Percentiles rank a stretch among this genome's conserved stretches.
Evolutionary conservation across 2,329 filamentous ascomycete species (phyloP).

Genomic region (Pleochaeta shiraiana): DNA sequence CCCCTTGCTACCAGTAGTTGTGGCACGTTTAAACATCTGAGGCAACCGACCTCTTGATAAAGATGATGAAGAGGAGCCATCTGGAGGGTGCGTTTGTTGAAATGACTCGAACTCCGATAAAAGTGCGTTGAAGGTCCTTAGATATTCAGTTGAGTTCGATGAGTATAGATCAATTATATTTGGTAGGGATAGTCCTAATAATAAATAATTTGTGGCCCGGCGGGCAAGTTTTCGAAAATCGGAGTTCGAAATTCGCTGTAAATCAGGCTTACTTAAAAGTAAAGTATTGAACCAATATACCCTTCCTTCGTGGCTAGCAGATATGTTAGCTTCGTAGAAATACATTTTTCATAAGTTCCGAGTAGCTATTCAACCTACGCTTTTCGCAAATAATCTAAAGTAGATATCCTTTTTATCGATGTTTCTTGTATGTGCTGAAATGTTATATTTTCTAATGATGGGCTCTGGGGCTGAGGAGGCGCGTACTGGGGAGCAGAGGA

Average conservation of each 20-base stretch:
- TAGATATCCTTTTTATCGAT: slow-evolving; percentile 81
- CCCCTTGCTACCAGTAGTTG: slow-evolving; percentile 29
- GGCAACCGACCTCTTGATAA: slow-evolving; percentile 61
- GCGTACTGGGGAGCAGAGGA: slow-evolving; percentile 10
- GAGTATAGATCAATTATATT: slow-evolving; percentile 76
- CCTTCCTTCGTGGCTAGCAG: slow-evolving; percentile 65
- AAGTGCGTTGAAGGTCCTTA: slow-evolving; percentile 67
- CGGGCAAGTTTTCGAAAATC: slow-evolving; percentile 65
- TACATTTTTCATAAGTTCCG: neutral
- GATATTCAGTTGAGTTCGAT: slow-evolving; percentile 59
- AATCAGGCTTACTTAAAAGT: slow-evolving; percentile 65
- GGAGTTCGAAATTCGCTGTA: slow-evolving; percentile 67
- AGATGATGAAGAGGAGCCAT: slow-evolving; percentile 46
- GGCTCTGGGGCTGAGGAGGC: slow-evolving; percentile 14
- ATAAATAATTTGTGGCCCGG: slow-evolving; percentile 80
- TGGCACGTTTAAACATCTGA: slow-evolving; percentile 56
- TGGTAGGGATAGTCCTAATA: slow-evolving; percentile 80
- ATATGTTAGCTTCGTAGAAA: neutral
- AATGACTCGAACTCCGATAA: slow-evolving; percentile 87
- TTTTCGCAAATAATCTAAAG: slow-evolving; percentile 78
- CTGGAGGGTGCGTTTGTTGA: slow-evolving; percentile 65
- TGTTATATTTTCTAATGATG: slow-evolving; percentile 18
- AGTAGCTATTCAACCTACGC: slow-evolving; percentile 39
- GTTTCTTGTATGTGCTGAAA: slow-evolving; percentile 57
- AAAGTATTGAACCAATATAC: slow-evolving; percentile 98